Evolutionary conservation across 1,139 yeast species (phyloP).

Genomic region (Magnusiomyces suaveolens): DNA sequence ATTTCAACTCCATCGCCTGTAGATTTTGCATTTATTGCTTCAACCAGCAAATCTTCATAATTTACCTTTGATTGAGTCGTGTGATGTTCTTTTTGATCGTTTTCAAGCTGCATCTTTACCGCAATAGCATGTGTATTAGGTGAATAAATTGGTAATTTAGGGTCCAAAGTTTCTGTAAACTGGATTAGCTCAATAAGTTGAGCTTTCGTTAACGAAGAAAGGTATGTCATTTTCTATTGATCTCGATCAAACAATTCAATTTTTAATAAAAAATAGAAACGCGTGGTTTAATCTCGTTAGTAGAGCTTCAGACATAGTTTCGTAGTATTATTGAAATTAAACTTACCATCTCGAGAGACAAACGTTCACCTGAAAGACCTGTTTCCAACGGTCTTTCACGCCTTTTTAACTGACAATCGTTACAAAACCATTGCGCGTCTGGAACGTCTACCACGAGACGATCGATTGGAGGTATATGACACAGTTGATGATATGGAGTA

Average conservation of each 20-base stretch:
- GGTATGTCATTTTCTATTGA: conserved; percentile 31
- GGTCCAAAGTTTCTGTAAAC: conserved; percentile 32
- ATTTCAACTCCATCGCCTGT: conserved; percentile 30
- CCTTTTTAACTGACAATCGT: conserved; percentile 33
- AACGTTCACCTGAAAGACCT: conserved; percentile 32
- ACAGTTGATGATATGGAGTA: conserved; percentile 37
- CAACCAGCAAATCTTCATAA: conserved; percentile 32
- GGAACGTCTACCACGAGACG: conserved; percentile 37
- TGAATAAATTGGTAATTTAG: conserved; percentile 32
- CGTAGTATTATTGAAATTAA: too few species aligned
- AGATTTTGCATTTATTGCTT: conserved; percentile 29
- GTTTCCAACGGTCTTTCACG: conserved; percentile 34
- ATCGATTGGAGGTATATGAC: conserved; percentile 38
- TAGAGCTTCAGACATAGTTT: too few species aligned
- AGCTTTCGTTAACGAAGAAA: conserved; percentile 33
- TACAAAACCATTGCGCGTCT: conserved; percentile 39
- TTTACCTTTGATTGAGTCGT: conserved; percentile 19
- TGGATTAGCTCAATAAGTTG: conserved; percentile 36
- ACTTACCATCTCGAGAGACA: conserved; percentile 29
- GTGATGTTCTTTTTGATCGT: conserved; percentile 27
- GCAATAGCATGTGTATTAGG: conserved; percentile 32
- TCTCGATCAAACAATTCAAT: not conserved
- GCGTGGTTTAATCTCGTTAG: too few species aligned
- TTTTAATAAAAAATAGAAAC: too few species aligned
- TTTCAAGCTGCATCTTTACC: conserved; percentile 31